These are phyloP conservation scores for Plasmodium fragile DNA, from an alignment of 169 alveolate species.

Conservation along the genomic window DNA sequence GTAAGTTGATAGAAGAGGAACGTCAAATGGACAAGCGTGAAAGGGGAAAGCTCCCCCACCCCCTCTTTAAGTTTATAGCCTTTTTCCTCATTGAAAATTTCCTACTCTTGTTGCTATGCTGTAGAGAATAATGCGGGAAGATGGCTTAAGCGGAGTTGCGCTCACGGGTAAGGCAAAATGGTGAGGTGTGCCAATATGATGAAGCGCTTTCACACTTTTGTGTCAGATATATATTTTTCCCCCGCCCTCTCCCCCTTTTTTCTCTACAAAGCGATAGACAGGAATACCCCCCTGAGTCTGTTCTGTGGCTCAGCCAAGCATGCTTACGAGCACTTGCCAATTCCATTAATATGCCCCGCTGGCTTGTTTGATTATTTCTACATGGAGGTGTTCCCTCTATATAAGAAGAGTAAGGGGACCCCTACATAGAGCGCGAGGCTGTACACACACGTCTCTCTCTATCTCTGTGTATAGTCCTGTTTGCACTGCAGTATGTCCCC, in stretches of 20 bases:
- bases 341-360: constrained; percentile 35
- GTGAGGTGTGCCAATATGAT: neutral
- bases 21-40: neutral
- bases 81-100: neutral
- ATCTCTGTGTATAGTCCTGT: neutral
- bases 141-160: neutral
- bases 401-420: constrained; percentile 18
- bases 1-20: constrained; percentile 7
- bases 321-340: constrained; percentile 40
- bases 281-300: constrained; percentile 7
- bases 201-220: neutral
- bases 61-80: neutral
- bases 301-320: constrained; percentile 16
- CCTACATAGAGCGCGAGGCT: neutral
- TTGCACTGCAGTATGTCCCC: neutral
- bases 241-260: neutral
- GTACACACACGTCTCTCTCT: neutral
- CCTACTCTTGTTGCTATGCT: neutral
- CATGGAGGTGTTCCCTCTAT: constrained; percentile 5
- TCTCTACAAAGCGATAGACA: constrained; percentile 7
- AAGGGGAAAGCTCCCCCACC: neutral
- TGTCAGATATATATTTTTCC: neutral
- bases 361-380: constrained; percentile 9
- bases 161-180: neutral
- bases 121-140: neutral